Conservation (phyloP, 441 rosid species). For the Populus hybrid region DNA sequence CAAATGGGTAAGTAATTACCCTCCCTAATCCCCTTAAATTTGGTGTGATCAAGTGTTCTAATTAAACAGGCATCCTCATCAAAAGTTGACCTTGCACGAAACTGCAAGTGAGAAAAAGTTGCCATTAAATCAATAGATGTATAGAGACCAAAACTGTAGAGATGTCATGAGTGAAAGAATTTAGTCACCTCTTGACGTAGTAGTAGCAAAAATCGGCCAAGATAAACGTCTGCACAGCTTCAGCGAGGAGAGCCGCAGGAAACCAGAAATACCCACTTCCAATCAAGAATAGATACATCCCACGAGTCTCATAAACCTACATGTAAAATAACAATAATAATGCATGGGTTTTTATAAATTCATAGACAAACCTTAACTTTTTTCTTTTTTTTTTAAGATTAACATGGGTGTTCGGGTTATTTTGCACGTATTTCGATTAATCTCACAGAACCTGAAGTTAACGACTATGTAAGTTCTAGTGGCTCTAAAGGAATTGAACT, state of each 20-base stretch:
- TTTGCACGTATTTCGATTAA: fast-evolving
- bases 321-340: background rate
- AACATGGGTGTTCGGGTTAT: fast-evolving
- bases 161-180: background rate
- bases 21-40: background rate
- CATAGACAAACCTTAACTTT: background rate
- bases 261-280: slow-evolving; percentile 69
- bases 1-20: background rate
- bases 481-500: no score
- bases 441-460: fast-evolving
- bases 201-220: no score
- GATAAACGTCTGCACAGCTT: slow-evolving; percentile 27
- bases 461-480: no score
- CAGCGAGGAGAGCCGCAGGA: slow-evolving; percentile 51
- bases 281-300: slow-evolving; percentile 41
- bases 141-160: background rate
- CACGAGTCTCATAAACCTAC: slow-evolving; percentile 57
- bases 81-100: slow-evolving; percentile 63
- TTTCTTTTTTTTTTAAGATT: no score
- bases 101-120: slow-evolving; percentile 30
- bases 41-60: slow-evolving; percentile 9
- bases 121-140: background rate
- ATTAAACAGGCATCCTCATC: slow-evolving; percentile 60
- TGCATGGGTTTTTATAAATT: background rate
- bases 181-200: slow-evolving; percentile 29